phyloP scores from a whole-genome alignment of 1,139 yeast genomes.

The Magnusiomyces sp. region DNA sequence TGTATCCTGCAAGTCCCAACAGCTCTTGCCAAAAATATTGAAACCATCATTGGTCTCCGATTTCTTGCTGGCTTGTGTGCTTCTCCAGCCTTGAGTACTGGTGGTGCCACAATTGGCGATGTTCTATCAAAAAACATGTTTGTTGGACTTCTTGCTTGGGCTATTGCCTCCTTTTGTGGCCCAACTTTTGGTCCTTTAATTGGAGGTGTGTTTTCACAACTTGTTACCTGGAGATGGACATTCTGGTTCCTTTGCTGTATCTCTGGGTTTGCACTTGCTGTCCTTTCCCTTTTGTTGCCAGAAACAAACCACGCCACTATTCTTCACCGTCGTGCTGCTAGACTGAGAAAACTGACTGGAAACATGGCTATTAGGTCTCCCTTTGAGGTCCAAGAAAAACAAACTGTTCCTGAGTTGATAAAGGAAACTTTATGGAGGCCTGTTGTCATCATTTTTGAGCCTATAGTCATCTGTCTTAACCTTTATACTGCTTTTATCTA shows the following conservation, averaged over 20 bases:
- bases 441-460: constrained; percentile 33
- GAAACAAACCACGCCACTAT: constrained; percentile 45
- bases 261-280: constrained; percentile 33
- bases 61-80: constrained; percentile 75
- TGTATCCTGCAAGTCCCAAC: constrained; percentile 46
- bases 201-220: constrained; percentile 45
- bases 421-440: constrained; percentile 43
- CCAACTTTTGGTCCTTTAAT: constrained; percentile 60
- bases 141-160: constrained; percentile 43
- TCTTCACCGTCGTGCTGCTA: constrained; percentile 39
- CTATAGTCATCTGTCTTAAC: constrained; percentile 32
- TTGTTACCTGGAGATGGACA: constrained; percentile 34
- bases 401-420: constrained; percentile 19
- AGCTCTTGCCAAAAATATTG: constrained; percentile 43
- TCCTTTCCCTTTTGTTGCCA: constrained; percentile 38
- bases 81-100: constrained; percentile 78
- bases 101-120: constrained; percentile 80
- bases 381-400: constrained; percentile 33
- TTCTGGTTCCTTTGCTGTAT: constrained; percentile 41
- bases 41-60: constrained; percentile 48
- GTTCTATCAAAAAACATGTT: constrained; percentile 19
- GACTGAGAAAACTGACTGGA: constrained; percentile 42
- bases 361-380: constrained; percentile 31
- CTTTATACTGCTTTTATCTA: constrained; percentile 47
- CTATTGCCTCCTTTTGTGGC: constrained; percentile 47